A percentile compares a stretch with the other conserved stretches of the same genome.
Evolutionary conservation across 106 monocot genomes (phyloP).

Genomic region (Phalaenopsis equestris): DNA sequence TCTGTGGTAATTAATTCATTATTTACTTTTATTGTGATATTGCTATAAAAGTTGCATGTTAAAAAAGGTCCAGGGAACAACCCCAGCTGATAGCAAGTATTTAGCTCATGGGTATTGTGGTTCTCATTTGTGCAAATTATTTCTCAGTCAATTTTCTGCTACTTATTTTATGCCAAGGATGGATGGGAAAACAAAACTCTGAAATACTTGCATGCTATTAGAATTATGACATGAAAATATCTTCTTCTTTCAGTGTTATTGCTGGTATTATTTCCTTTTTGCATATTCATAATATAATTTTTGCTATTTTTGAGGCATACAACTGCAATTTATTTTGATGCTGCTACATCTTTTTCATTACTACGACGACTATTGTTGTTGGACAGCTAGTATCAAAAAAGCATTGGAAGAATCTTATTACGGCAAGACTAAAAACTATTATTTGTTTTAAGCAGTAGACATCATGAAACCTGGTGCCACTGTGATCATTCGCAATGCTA

Average conservation of each 20-base stretch:
- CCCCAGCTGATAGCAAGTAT: too few relatives aligned
- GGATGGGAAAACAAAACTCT: too few relatives aligned
- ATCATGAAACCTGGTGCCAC: constrained; percentile 33
- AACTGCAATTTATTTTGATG: neutral
- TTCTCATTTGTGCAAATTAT: too few relatives aligned
- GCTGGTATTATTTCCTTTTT: neutral
- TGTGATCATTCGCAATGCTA: constrained; percentile 49
- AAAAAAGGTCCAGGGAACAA: too few relatives aligned
- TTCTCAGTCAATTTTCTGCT: too few relatives aligned
- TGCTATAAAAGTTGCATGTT: too few relatives aligned
- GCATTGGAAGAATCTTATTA: neutral
- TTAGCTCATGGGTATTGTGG: too few relatives aligned
- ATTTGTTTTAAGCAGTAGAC: constrained; percentile 25
- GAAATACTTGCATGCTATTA: too few relatives aligned
- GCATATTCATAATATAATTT: neutral
- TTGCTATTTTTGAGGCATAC: neutral
- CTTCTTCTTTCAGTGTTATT: neutral
- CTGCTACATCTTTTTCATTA: neutral
- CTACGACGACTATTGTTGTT: neutral
- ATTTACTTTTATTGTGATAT: too few relatives aligned
- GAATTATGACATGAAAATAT: too few relatives aligned
- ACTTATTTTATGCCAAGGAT: too few relatives aligned
- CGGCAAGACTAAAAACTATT: neutral
- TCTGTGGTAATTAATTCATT: too few relatives aligned
- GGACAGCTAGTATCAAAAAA: neutral